Evolutionary conservation across 2,329 filamentous ascomycete genomes (phyloP), one percentile per base, ranked within the genome.

Genomic region (Biscogniauxia mediterranea): DNA sequence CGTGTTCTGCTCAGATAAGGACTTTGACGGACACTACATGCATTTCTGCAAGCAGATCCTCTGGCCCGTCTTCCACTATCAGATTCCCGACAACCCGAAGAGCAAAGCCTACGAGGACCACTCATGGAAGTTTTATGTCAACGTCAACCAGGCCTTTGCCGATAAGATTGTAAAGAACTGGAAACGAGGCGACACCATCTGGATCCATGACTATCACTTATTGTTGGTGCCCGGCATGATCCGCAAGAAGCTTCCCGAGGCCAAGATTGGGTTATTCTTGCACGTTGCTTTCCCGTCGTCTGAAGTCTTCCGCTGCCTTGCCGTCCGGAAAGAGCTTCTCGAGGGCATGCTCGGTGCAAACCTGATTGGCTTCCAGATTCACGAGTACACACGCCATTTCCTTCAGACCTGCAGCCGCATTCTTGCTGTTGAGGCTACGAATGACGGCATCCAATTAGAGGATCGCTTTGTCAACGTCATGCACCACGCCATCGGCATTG

Each of bases 61-160:
- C 6, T 98, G 94, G 94, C 94, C 94, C 1, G 93, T 97, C 62
- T 96, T 98, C 76, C 93, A 98, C 77, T 98, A 98, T 75, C 93
- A 97, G 76, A 96, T 98, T 62, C 95, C 94, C 0, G 95, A 98
- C 74, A 96, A 96, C 73, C 94, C 94, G 25, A 97, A 97, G 82
- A 97, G 93, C 85, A 98, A 98, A 76, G 94, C 94, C 0, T 98
- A 97, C 75, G 90, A 96, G 75, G 94, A 98, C 69, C 93, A 98
- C 76, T 97, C 93, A 0, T 98, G 93, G 92, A 85, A 93, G 68
- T 96, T 92, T 79, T 98, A 98, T 71, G 90, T 93, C 73, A 92
- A 91, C 58, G 85, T 97, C 72, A 97, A 97, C 78, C 90, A 95
- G 75, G 92, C 90, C 2, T 97, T 98, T 77, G 94, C 94, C 32